A percentile compares a stretch with the other conserved stretches of the same genome.
These are phyloP conservation scores for Colletotrichum paranaense DNA, from an alignment of 2,329 filamentous ascomycete species.

Conservation along the genomic window DNA sequence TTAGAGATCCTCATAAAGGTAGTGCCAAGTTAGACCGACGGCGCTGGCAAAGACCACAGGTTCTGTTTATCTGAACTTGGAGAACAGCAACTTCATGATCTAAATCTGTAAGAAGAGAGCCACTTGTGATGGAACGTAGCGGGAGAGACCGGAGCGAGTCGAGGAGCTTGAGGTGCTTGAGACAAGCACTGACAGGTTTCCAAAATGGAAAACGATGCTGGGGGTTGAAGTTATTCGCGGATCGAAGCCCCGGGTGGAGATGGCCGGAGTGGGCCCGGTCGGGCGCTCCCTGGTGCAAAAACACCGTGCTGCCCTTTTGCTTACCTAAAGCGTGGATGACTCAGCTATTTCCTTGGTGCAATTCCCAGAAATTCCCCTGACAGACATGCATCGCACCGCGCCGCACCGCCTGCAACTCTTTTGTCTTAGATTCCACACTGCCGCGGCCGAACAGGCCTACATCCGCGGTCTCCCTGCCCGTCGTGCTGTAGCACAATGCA, in stretches of 20 bases:
- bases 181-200: constrained; percentile 24
- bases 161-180: not conserved
- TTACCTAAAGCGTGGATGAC: not conserved
- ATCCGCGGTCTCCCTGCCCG: not conserved
- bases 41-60: not conserved
- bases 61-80: not conserved
- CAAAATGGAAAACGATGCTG: not conserved
- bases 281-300: not conserved
- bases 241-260: not conserved
- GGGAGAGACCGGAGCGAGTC: not conserved
- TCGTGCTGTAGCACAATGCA: constrained; percentile 26
- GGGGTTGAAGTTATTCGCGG: constrained; percentile 30
- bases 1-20: not conserved
- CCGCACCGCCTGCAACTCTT: not conserved
- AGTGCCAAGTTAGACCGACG: not conserved
- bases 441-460: not conserved
- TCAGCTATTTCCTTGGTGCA: constrained; percentile 9
- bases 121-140: not conserved
- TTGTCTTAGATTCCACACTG: not conserved
- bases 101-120: not conserved
- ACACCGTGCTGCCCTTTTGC: not conserved
- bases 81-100: not conserved
- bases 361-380: not conserved
- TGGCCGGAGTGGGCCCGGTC: constrained; percentile 1
- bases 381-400: constrained; percentile 1